Base-by-base conservation (phyloP, 1,284 basidiomycete species). In the Leccinum solheimii region DNA sequence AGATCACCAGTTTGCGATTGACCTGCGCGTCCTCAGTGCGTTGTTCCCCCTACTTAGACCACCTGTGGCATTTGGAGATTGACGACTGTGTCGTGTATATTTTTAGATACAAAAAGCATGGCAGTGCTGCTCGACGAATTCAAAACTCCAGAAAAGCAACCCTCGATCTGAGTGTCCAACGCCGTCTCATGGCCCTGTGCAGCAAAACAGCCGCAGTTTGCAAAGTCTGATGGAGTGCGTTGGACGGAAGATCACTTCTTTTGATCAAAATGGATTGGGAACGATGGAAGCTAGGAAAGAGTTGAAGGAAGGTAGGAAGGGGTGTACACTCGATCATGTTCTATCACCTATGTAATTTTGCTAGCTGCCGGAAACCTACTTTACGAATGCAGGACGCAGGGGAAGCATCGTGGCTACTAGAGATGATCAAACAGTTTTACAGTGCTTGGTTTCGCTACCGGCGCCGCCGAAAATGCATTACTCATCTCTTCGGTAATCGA, bases 1-100 rank as follows among this genome's bases (percentile, higher is more conserved):
- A 66, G 92, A 99, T 72, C 88, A 95, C 69, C 85, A 88, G 50
- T 99, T 94, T 71, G 96, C 97, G 0, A 94, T 99, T 68, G 97
- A 99, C 75, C 97, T 21, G 94, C 88, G 55, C 94, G 98, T 78
- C 94, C 97, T 73, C 91, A 88, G 95, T 96, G 71, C 67, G 92
- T 82, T 2, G 0, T 19, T 3, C 32, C 32, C 32, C 32, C 32
- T 34, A 34, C 32, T 34, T 30, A 30, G 30, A 30, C 30, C 0
- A 4, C 14, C 26, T 23, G 36, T 11, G 3, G 8, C 10, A 27
- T 34, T 36, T 51, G 38, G 26, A 14, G 7, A 8, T 14, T 56
- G 4, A 67, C 6, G 21, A 34, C 34, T n/a, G 51, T 27, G 43
- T 14, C 27, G 27, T 9, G 1, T 26, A 5, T 40, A 19, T 58